Conservation (phyloP, 2,329 filamentous ascomycete species). For the Apiospora malaysiana region DNA sequence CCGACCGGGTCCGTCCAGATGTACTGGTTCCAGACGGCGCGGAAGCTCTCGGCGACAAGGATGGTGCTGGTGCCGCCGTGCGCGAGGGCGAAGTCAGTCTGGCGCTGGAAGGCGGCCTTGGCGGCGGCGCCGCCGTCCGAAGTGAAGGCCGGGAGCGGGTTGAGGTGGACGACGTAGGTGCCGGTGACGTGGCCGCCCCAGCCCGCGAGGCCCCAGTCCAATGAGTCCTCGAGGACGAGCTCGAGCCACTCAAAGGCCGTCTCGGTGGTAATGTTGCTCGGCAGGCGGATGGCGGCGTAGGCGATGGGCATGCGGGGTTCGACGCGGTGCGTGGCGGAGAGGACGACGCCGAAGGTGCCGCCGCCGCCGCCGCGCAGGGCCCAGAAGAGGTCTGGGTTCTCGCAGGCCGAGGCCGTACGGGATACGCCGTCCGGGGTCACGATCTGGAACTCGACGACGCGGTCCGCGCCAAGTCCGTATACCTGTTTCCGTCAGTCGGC, state of each 20-base stretch:
- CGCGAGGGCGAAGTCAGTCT: conserved; percentile 30
- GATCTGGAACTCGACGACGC: conserved; percentile 38
- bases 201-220: conserved; percentile 32
- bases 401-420: conserved; percentile 39
- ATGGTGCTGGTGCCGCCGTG: conserved; percentile 29
- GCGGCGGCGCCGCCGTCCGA: conserved; percentile 28
- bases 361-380: conserved; percentile 54
- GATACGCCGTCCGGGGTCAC: conserved; percentile 34
- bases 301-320: conserved; percentile 45
- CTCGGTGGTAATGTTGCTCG: conserved; percentile 33
- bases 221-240: conserved; percentile 29
- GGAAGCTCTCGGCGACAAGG: conserved; percentile 30
- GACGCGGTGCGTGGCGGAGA: conserved; percentile 48
- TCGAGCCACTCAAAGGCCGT: conserved; percentile 40
- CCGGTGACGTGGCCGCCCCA: conserved; percentile 34
- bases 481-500: too few relatives aligned
- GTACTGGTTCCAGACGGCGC: conserved; percentile 33
- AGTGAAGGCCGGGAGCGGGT: conserved; percentile 28
- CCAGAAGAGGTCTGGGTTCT: conserved; percentile 53
- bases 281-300: conserved; percentile 34
- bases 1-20: conserved; percentile 25
- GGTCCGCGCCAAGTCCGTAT: conserved; percentile 38
- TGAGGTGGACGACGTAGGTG: conserved; percentile 33
- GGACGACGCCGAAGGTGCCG: conserved; percentile 51
- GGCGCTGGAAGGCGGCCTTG: conserved; percentile 26